Conservation (phyloP, 2,329 filamentous ascomycete species). For the Kalmusia sp. region DNA sequence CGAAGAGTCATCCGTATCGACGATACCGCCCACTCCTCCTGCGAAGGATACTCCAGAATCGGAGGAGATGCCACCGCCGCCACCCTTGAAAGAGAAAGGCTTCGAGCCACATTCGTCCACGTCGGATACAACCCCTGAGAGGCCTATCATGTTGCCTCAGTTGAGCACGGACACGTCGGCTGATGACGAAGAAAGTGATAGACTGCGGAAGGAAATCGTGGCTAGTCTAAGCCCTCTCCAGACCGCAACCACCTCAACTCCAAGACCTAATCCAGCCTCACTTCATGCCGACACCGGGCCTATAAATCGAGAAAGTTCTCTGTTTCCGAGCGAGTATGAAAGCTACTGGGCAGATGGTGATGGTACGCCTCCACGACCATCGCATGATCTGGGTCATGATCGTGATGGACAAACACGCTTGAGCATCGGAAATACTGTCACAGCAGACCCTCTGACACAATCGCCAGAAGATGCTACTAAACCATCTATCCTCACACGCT, state of each 20-base stretch:
- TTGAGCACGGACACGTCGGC: conserved; percentile 60
- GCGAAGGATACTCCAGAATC: conserved; percentile 50
- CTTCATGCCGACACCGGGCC: conserved; percentile 31
- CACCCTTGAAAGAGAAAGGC: conserved; percentile 49
- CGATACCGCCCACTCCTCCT: conserved; percentile 54
- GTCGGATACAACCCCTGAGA: conserved; percentile 22
- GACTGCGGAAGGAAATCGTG: conserved; percentile 76
- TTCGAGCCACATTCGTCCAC: conserved; percentile 17
- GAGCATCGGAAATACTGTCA: conserved; percentile 18
- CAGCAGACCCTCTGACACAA: conserved; percentile 16
- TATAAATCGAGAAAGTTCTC: conserved; percentile 64
- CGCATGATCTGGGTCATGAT: conserved; percentile 28
- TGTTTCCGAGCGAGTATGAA: conserved; percentile 71
- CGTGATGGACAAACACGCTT: not conserved
- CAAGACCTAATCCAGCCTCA: conserved; percentile 29
- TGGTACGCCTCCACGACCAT: conserved; percentile 46
- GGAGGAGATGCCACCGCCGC: conserved; percentile 38
- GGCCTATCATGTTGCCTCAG: conserved; percentile 37
- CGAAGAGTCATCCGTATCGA: conserved; percentile 43
- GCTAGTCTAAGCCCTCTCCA: conserved; percentile 63
- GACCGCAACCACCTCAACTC: conserved; percentile 21
- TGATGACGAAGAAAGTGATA: conserved; percentile 73
- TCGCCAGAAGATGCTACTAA: conserved; percentile 20
- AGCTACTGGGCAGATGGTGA: conserved; percentile 67
- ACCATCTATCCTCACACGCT: conserved; percentile 32